Evolutionary conservation across 805 yeast species (phyloP).

Genomic region (Debaryomyces prosopidis): DNA sequence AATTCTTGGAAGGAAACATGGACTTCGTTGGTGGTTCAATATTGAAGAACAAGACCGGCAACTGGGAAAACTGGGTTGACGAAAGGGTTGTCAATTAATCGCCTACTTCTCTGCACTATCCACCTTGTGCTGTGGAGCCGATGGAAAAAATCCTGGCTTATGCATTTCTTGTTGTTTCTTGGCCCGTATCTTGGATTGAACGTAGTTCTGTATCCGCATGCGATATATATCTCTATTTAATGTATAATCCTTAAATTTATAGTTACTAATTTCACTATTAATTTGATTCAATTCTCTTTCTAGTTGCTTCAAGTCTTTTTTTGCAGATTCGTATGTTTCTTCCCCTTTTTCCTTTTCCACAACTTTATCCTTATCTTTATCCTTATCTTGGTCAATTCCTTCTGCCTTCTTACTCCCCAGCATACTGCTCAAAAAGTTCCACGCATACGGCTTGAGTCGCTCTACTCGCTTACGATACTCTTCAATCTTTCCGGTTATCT

Average conservation of each 20-base stretch:
- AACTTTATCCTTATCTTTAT: slow-evolving; percentile 20
- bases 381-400: slow-evolving; percentile 17
- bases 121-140: slow-evolving; percentile 17
- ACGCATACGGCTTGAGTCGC: slow-evolving; percentile 31
- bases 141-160: slow-evolving; percentile 43
- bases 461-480: slow-evolving; percentile 24
- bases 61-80: slow-evolving; percentile 80
- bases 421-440: slow-evolving; percentile 28
- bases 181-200: slow-evolving; percentile 31
- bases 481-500: slow-evolving; percentile 17
- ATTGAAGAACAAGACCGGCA: slow-evolving; percentile 49
- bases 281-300: slow-evolving; percentile 18
- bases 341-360: slow-evolving; percentile 8
- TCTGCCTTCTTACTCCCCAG: slow-evolving; percentile 4
- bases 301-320: slow-evolving; percentile 15
- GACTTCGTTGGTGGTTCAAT: slow-evolving; percentile 76
- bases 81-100: slow-evolving; percentile 61
- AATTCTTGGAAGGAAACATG: slow-evolving; percentile 68
- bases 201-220: slow-evolving; percentile 36
- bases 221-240: slow-evolving; percentile 44
- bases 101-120: not conserved
- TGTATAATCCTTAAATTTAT: slow-evolving; percentile 36
- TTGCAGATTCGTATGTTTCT: slow-evolving; percentile 15
- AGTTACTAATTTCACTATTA: slow-evolving; percentile 23
- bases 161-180: slow-evolving; percentile 30